Percentiles rank a stretch among this genome's conserved stretches.
These are phyloP conservation scores for Massarina eburnea DNA, from an alignment of 2,329 filamentous ascomycete genomes.

Conservation along the genomic window DNA sequence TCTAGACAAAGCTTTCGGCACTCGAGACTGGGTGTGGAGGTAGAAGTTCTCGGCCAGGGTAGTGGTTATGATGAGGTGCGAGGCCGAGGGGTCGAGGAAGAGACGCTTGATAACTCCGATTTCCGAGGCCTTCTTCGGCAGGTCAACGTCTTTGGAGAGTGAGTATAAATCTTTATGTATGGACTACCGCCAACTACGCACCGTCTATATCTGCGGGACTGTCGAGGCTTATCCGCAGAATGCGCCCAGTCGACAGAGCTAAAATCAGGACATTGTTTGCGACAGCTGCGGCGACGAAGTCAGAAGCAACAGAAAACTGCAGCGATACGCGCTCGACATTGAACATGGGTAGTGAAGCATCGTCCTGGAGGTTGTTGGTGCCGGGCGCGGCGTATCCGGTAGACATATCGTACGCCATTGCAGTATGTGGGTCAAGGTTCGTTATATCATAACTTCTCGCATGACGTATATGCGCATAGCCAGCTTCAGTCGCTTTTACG, in stretches of 20 bases:
- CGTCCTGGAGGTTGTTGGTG: slow-evolving; percentile 63
- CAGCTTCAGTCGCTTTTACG: slow-evolving; percentile 5
- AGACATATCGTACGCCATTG: slow-evolving; percentile 70
- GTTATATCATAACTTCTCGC: not conserved
- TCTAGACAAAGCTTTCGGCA: slow-evolving; percentile 77
- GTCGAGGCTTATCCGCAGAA: slow-evolving; percentile 91
- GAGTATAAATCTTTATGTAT: slow-evolving; percentile 8
- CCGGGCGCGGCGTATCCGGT: slow-evolving; percentile 72
- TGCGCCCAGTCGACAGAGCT: slow-evolving; percentile 86
- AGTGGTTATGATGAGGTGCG: slow-evolving; percentile 89
- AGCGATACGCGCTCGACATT: slow-evolving; percentile 90
- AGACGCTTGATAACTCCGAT: slow-evolving; percentile 90
- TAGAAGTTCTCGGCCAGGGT: slow-evolving; percentile 96
- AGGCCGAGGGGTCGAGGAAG: slow-evolving; percentile 96
- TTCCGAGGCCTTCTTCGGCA: slow-evolving; percentile 90
- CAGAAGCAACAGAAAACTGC: slow-evolving; percentile 89
- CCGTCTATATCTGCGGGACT: slow-evolving; percentile 89
- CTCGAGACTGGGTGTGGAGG: slow-evolving; percentile 89
- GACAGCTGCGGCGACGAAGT: slow-evolving; percentile 95
- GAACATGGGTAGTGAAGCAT: slow-evolving; percentile 79
- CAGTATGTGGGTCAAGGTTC: not conserved
- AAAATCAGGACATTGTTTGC: slow-evolving; percentile 96
- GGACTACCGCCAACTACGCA: slow-evolving; percentile 20
- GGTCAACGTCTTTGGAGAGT: slow-evolving; percentile 75
- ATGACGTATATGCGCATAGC: not conserved